phyloP scores from a whole-genome alignment of 2,329 filamentous ascomycete genomes.

The Neopestalotiopsis rosae region DNA sequence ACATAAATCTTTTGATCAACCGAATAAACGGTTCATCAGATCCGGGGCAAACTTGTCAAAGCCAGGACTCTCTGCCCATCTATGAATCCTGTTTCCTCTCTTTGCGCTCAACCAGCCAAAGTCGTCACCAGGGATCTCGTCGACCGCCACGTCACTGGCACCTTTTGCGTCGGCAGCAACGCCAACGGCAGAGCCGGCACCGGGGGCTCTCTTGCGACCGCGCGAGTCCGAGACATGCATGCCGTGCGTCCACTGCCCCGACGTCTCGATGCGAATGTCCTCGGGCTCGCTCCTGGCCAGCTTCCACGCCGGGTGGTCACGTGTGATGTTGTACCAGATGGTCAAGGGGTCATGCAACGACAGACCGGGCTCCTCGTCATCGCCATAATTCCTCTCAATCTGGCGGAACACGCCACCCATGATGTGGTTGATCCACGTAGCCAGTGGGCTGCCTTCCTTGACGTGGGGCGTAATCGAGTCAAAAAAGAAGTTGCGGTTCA shows the following conservation, averaged over 20 bases:
- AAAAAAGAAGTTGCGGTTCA: constrained; percentile 66
- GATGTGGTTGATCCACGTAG: constrained; percentile 75
- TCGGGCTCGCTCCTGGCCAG: constrained; percentile 61
- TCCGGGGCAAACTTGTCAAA: constrained; percentile 69
- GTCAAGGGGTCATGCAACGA: constrained; percentile 80
- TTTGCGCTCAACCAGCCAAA: constrained; percentile 75
- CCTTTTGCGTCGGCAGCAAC: constrained; percentile 46
- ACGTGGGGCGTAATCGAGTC: constrained; percentile 59
- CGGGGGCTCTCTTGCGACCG: constrained; percentile 55
- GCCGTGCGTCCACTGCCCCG: constrained; percentile 92
- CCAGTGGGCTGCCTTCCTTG: constrained; percentile 71
- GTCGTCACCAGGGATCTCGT: constrained; percentile 71
- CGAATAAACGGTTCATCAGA: constrained; percentile 71
- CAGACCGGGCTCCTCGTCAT: constrained; percentile 62
- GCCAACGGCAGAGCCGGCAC: constrained; percentile 40
- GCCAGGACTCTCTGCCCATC: constrained; percentile 74
- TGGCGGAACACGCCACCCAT: constrained; percentile 73
- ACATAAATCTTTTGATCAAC: constrained; percentile 31
- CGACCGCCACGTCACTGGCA: constrained; percentile 51
- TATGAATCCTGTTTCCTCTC: constrained; percentile 80
- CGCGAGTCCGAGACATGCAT: constrained; percentile 87
- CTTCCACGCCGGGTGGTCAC: constrained; percentile 63
- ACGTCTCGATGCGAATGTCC: constrained; percentile 88
- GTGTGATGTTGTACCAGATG: constrained; percentile 77
- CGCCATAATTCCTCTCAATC: constrained; percentile 66